Base-by-base conservation (phyloP, 2,329 filamentous ascomycete genomes). In the Fusarium metavorans region DNA sequence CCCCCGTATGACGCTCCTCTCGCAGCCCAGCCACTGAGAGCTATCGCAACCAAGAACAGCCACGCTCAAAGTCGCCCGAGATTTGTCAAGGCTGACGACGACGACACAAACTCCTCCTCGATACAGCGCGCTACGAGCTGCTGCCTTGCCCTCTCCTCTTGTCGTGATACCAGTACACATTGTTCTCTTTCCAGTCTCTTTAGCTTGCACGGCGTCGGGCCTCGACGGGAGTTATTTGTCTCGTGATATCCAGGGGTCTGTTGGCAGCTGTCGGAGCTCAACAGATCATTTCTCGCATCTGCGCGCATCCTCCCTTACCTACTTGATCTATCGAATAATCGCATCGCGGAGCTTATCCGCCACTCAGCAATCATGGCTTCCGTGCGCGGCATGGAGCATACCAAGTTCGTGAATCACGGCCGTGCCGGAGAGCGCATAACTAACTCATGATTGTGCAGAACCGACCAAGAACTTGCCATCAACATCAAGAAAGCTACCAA, bases 401-500 rank as follows among this genome's bases (percentile, higher is more conserved):
- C 81, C 58, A 83, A 83, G 82, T 83, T 48, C 30, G 81, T 79
- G 50, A 64, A 63, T 69, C 64, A 71, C 64, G 37, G 52, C 57
- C 56, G 60, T 62, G 39, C 60, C 65, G 58, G 57, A 56, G 30
- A 25, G 64, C 41, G 52, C 27, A 62, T 35, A 70, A 63, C 74
- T 78, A 62, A 76, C 74, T 54, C 35, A 18, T 66, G 37, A 37
- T 63, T 59, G 68, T 64, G 56, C 70, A 93, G 91, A 81, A 91
- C 91, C 80, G 92, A 93, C 80, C 88, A 89, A 77, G 92, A 93
- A 82, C 88, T 93, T 75, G 88, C 90, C 69, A 89, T 93, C 83
- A 92, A 92, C 83, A 93, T 93, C 77, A 88, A 89, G 80, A 93
- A 93, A 81, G 92, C 92, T 20, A 93, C 91, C 61, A 93, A 87